Evolutionary conservation across 1,284 basidiomycete species (phyloP), one percentile per base, ranked within the genome.

Genomic region (Leucoagaricus sp.): DNA sequence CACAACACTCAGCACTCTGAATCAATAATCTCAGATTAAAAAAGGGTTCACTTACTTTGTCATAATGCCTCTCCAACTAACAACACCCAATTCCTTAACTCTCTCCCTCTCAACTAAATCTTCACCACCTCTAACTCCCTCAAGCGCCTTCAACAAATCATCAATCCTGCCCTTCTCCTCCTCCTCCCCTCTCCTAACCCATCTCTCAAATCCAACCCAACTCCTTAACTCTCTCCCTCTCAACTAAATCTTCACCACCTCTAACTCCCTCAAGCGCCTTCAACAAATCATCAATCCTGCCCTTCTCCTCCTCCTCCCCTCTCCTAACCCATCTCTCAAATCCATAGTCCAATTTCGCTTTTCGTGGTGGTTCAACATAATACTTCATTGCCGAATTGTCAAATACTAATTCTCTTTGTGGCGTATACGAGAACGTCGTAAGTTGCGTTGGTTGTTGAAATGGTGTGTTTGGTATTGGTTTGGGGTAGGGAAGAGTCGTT

Each of bases 21-120:
- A 59, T 58, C 38, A n/a, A 44, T 38, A 17, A 41, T 47, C 46
- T 57, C 47, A 38, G 41, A 29, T 13, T 31, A 26, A 40, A 58
- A 63, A 51, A 40, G 36, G 15, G 61, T 33, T 56, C 55, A 66
- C 67, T 58, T 77, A 93, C 90, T 90, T 96, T 58, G 96, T 98
- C 75, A 97, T 85, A 56, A 98, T 85, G 3, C 96, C 96, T 65
- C 94, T 79, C 93, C 94, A 96, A 4, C 87, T 84, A 38, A 96
- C 79, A 25, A 93, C 81, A 44, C 81, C 81, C 25, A 86, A 74
- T 55, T 80, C 79, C 33, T 67, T 65, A 48, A 73, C 48, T 4
- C 57, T 59, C 4, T 49, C 58, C 4, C 55, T 60, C n/a, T n/a
- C n/a, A n/a, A n/a, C n/a, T n/a, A n/a, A n/a, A n/a, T n/a, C n/a